These are phyloP conservation scores for Rhodosporidiobolus odoratus DNA, from an alignment of 768 basidiomycete species.

Conservation along the genomic window DNA sequence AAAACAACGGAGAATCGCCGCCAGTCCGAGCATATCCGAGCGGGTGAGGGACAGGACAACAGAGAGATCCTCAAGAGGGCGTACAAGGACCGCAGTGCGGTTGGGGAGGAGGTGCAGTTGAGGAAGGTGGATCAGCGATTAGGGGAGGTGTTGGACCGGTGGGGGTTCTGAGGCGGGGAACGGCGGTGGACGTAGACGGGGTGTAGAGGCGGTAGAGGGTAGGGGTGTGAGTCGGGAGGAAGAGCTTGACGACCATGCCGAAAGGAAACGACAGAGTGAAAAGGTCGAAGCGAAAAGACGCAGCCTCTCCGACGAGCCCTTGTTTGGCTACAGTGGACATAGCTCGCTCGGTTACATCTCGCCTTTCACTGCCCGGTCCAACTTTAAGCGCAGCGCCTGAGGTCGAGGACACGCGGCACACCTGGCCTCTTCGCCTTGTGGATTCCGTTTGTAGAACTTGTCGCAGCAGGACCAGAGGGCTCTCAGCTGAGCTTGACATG, in stretches of 20 bases:
- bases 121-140: not conserved
- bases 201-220: not conserved
- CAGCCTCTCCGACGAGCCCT: too few relatives aligned
- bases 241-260: not conserved
- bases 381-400: constrained; percentile 1
- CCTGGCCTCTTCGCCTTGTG: not conserved
- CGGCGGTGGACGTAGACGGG: not conserved
- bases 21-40: too few relatives aligned
- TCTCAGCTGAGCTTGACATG: constrained; percentile 2
- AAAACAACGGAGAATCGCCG: too few relatives aligned
- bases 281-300: not conserved
- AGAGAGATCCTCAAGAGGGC: not conserved
- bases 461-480: constrained; percentile 22
- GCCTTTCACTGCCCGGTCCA: constrained; percentile 1
- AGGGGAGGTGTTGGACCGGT: not conserved
- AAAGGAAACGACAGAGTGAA: not conserved
- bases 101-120: not conserved
- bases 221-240: not conserved
- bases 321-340: too few relatives aligned
- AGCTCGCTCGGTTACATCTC: too few relatives aligned
- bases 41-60: not conserved
- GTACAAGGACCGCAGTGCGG: not conserved
- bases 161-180: not conserved
- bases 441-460: constrained; percentile 6
- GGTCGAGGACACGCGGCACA: constrained; percentile 16